A percentile compares a stretch with the other conserved stretches of the same genome.
phyloP scores from a whole-genome alignment of 192 early-diverging fungal genomes.

The Mortierella hygrophila region DNA sequence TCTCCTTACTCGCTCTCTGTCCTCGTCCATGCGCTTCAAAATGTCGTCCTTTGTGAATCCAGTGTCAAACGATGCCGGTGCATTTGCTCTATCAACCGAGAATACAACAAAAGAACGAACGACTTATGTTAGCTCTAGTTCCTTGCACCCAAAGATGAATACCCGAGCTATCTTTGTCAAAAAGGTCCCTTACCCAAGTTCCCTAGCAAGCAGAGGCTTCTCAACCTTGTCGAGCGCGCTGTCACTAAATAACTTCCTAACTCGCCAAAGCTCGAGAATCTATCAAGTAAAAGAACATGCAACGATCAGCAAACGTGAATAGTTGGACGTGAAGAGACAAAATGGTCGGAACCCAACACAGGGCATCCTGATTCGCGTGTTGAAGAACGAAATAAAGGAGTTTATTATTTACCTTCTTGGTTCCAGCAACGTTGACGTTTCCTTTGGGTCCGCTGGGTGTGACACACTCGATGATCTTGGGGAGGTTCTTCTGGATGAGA shows the following conservation, averaged over 20 bases:
- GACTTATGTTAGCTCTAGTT: background rate
- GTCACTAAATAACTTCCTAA: conserved; percentile 16
- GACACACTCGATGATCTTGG: conserved; percentile 58
- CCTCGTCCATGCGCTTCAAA: conserved; percentile 69
- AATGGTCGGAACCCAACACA: background rate
- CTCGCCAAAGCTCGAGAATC: conserved; percentile 42
- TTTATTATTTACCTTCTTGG: conserved; percentile 57
- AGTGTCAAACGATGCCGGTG: conserved; percentile 19
- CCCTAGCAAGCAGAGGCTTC: conserved; percentile 48
- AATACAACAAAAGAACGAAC: background rate
- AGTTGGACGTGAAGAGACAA: background rate
- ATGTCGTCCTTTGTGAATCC: conserved; percentile 65
- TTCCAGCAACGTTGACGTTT: conserved; percentile 66
- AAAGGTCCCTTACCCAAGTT: conserved; percentile 49
- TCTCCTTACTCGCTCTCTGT: conserved; percentile 64
- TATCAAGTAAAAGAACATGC: background rate
- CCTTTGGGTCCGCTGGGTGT: conserved; percentile 61
- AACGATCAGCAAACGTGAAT: background rate
- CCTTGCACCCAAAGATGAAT: background rate
- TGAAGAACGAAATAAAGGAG: background rate
- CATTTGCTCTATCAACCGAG: conserved; percentile 12
- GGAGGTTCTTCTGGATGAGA: conserved; percentile 58
- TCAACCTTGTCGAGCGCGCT: conserved; percentile 56
- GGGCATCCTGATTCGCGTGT: background rate
- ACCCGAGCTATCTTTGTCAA: background rate